A percentile compares a stretch with the other conserved stretches of the same genome.
Evolutionary conservation across 352 stramenopile genomes (phyloP).

Genomic region (Peronospora tabacina): DNA sequence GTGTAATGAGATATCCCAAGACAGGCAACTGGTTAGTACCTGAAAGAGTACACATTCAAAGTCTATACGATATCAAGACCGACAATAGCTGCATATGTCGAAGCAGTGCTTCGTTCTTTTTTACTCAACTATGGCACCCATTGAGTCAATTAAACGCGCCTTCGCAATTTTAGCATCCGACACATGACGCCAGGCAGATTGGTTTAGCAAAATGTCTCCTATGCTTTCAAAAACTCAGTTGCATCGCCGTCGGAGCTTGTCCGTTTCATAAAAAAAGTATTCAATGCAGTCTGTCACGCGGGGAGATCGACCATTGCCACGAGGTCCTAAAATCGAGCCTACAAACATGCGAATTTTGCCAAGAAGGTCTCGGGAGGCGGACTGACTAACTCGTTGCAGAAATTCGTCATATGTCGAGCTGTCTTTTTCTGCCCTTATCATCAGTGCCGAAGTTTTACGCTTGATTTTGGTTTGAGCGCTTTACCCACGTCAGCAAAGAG

Average conservation of each 20-base stretch:
- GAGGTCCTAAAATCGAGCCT: conserved; percentile 65
- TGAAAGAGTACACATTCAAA: not conserved
- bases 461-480: conserved; percentile 26
- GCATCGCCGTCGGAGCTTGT: conserved; percentile 61
- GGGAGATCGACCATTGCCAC: conserved; percentile 59
- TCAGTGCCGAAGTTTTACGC: conserved; percentile 13
- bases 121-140: conserved; percentile 51
- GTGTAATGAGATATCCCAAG: conserved; percentile 38
- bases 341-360: conserved; percentile 72
- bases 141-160: conserved; percentile 62
- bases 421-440: conserved; percentile 32
- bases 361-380: conserved; percentile 62
- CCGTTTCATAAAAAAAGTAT: conserved; percentile 72
- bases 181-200: conserved; percentile 56
- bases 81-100: conserved; percentile 74
- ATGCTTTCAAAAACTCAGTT: conserved; percentile 68
- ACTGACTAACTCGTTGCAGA: conserved; percentile 60
- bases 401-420: conserved; percentile 71
- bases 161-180: conserved; percentile 54
- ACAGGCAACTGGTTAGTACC: conserved; percentile 3
- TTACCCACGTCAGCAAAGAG: conserved; percentile 54
- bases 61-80: conserved; percentile 21
- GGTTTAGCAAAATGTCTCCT: conserved; percentile 44
- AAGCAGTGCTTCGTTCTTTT: conserved; percentile 68
- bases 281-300: conserved; percentile 63